Base-by-base conservation (phyloP, 495 filamentous ascomycete genomes). In the Hypoxylon lienhwacheense region DNA sequence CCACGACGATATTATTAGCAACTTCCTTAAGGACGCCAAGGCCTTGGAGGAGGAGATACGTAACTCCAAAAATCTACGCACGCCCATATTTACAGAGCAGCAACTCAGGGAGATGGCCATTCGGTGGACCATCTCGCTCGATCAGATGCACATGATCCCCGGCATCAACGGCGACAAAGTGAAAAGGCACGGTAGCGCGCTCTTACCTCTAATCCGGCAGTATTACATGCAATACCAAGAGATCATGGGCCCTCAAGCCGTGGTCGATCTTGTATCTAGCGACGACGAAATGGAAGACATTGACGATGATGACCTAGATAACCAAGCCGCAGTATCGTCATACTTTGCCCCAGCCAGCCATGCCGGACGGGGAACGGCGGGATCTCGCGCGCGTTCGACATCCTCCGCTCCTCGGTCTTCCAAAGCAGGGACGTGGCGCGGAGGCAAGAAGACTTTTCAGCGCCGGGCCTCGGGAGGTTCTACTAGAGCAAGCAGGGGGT, bases 21-120 rank as follows among this genome's bases (percentile, higher is more conserved):
- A 77, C 43, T 84, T 96, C 40, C 77, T 95, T 7, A 77, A 85
- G 10, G 78, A 85, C n/a, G 91, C 89, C 0, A 86, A 85, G 65
- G 64, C 74, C 17, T 61, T 82, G 29, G 82, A 86, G 55, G 80
- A 85, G 55, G 76, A 84, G 45, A 72, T 97, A 19, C 78, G 90
- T 46, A 77, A 85, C 36, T 70, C 76, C 7, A 85, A 83, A 31
- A 66, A 71, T 7, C 72, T 89, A 14, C 82, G 85, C 7, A 76
- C 79, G 40, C 85, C 87, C 2, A 67, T 81, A 17, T 97, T 97
- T 66, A 85, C 85, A 0, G 90, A 96, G 61, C 78, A 77, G 20
- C 75, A 89, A 1, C 73, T 95, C 42, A 85, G 90, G 19, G 85
- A 89, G 61, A 96, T 98, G 86, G 89, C 82, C 4, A 87, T 96